Base-by-base conservation (phyloP, 176 grass and related monocot species). In the Calamus simplicifolius region DNA sequence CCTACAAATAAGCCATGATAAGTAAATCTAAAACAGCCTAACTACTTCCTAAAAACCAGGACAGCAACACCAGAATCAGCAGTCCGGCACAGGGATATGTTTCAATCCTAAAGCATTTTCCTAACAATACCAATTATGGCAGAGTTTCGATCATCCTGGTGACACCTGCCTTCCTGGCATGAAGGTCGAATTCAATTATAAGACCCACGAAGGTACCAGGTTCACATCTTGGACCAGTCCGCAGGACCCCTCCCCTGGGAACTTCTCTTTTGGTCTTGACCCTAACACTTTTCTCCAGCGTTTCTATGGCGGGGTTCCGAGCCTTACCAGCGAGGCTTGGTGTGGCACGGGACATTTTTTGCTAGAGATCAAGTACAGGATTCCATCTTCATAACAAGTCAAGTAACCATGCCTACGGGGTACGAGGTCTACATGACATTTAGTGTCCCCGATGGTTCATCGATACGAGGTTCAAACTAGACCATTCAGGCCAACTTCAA, bases 141-240 rank as follows among this genome's bases (percentile, higher is more conserved):
- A 86, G 56, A 86, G 83, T 64, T 74, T 63, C 26, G 18, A 51
- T 38, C 0, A 78, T 7, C 74, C 66, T 0, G 61, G 75, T 0
- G 79, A 87, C 63, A 82, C 85, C 2, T n/a, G 75, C 16, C 27
- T 86, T 12, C 83, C 74, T 0, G 66, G 27, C 4, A 76, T 66
- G 85, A 83, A 73, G 19, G 15, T 83, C 21, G 70, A 70, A 52
- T 49, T 73, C 27, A 80, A 3, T 2, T 48, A 7, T 4, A 13
- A n/a, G n/a, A n/a, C n/a, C n/a, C n/a, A n/a, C n/a, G n/a, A n/a
- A n/a, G n/a, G n/a, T n/a, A n/a, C n/a, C n/a, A n/a, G n/a, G n/a
- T n/a, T n/a, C n/a, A n/a, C n/a, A 28, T 58, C 68, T 15, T 70
- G 56, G 68, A 70, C 51, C 43, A 43, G 50, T 28, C 25, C 35